Percentiles rank a stretch among this genome's conserved stretches.
These are phyloP conservation scores for Coemansia sp. DNA, from an alignment of 192 early-diverging fungal species.

Conservation along the genomic window DNA sequence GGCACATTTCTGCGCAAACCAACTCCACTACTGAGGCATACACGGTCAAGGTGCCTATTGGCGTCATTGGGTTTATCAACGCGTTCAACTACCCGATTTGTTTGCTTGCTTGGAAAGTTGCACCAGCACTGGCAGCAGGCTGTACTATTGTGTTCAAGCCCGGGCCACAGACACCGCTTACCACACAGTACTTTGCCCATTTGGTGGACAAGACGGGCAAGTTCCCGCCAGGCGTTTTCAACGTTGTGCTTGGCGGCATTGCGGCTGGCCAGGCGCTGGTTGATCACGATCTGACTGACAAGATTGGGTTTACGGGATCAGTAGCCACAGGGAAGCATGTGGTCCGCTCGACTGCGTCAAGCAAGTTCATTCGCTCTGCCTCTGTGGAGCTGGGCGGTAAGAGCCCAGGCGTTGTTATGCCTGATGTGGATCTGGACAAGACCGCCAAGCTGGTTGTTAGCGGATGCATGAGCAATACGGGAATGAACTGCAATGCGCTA, in stretches of 20 bases:
- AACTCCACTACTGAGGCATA: constrained; percentile 34
- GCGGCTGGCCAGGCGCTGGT: constrained; percentile 51
- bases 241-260: constrained; percentile 57
- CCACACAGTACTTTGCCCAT: constrained; percentile 56
- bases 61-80: constrained; percentile 57
- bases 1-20: constrained; percentile 44
- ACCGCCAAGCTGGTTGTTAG: constrained; percentile 45
- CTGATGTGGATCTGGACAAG: constrained; percentile 55
- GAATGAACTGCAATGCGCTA: constrained; percentile 76
- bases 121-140: constrained; percentile 54
- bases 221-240: constrained; percentile 57
- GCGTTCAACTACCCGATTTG: constrained; percentile 68
- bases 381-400: constrained; percentile 65
- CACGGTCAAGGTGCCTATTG: constrained; percentile 55
- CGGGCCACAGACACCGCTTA: constrained; percentile 61
- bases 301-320: constrained; percentile 60
- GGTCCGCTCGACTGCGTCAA: constrained; percentile 52
- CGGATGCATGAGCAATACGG: constrained; percentile 63
- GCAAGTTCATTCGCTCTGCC: constrained; percentile 39
- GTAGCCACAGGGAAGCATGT: constrained; percentile 57
- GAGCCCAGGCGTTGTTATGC: constrained; percentile 57
- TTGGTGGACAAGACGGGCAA: constrained; percentile 38
- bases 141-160: constrained; percentile 59
- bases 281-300: constrained; percentile 53
- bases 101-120: constrained; percentile 53